Evolutionary conservation across 2,329 filamentous ascomycete species (phyloP).

Genomic region (Neocatenulostroma microsporum): DNA sequence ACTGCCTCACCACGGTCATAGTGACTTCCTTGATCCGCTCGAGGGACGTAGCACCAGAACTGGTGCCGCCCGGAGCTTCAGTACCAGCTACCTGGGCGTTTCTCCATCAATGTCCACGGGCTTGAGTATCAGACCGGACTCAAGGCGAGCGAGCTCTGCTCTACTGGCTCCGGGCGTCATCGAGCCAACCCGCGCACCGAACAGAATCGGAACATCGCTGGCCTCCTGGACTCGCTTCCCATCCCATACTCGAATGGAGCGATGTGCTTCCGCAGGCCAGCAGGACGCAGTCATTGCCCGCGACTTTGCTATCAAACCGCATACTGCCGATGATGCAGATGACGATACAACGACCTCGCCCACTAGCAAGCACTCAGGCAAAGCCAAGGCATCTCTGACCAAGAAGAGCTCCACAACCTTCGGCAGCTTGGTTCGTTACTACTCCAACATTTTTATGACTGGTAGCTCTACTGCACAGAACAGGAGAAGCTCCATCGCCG

Average conservation of each 20-base stretch:
- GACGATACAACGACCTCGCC: not conserved
- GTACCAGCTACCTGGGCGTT: slow-evolving; percentile 2
- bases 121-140: too few relatives aligned
- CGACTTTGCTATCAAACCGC: slow-evolving; percentile 34
- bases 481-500: slow-evolving; percentile 37
- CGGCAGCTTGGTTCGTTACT: slow-evolving; percentile 37
- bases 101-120: too few relatives aligned
- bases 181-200: not conserved
- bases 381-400: slow-evolving; percentile 12
- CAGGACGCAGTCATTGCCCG: slow-evolving; percentile 33
- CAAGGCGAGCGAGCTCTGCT: too few relatives aligned
- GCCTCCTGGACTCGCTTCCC: slow-evolving; percentile 41
- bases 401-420: slow-evolving; percentile 36
- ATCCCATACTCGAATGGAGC: slow-evolving; percentile 37
- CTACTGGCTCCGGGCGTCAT: not conserved
- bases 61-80: not conserved
- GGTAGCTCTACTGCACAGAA: slow-evolving; percentile 36
- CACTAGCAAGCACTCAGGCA: slow-evolving; percentile 9
- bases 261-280: slow-evolving; percentile 33
- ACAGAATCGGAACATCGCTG: slow-evolving; percentile 21
- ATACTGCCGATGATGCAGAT: not conserved
- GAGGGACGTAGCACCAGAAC: slow-evolving; percentile 1
- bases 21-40: slow-evolving; percentile 15
- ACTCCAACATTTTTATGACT: slow-evolving; percentile 39
- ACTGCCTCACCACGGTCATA: slow-evolving; percentile 2